Conservation (phyloP, 257 asterid genomes). For the Solanum virginianum region DNA sequence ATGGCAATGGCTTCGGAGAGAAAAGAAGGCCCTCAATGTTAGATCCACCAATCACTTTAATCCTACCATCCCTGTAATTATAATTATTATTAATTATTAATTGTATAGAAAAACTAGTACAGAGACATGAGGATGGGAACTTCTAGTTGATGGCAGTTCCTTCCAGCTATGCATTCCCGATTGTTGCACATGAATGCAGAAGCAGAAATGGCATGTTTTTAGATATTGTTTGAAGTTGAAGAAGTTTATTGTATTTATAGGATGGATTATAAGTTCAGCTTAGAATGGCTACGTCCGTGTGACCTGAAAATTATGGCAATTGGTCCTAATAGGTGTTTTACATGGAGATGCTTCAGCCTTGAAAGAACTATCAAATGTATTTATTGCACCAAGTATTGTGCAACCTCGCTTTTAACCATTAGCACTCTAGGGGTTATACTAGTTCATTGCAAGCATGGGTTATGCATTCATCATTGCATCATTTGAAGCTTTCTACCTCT, state of each 20-base stretch:
- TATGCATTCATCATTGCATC: not conserved
- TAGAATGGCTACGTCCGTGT: not conserved
- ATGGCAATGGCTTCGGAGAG: conserved; percentile 70
- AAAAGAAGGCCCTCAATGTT: conserved; percentile 77
- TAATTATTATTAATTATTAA: not conserved
- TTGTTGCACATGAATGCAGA: not conserved
- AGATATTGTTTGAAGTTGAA: not conserved
- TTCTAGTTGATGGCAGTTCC: not conserved
- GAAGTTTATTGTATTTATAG: not conserved
- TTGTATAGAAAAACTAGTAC: not conserved
- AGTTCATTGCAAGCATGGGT: not conserved
- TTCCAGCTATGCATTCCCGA: not conserved
- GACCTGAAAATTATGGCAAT: not conserved
- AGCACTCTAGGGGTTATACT: not conserved
- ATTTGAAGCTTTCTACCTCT: not conserved
- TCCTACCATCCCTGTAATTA: conserved; percentile 80
- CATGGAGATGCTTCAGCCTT: not conserved
- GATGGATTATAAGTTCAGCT: not conserved
- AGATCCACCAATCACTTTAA: conserved; percentile 81
- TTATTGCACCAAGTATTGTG: not conserved
- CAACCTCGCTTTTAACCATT: not conserved
- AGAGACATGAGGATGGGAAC: not conserved
- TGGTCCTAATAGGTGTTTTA: not conserved
- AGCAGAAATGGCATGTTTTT: not conserved
- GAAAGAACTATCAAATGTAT: not conserved